Base-by-base conservation (phyloP, 2,329 filamentous ascomycete genomes). In the Aspergillus ustus region DNA sequence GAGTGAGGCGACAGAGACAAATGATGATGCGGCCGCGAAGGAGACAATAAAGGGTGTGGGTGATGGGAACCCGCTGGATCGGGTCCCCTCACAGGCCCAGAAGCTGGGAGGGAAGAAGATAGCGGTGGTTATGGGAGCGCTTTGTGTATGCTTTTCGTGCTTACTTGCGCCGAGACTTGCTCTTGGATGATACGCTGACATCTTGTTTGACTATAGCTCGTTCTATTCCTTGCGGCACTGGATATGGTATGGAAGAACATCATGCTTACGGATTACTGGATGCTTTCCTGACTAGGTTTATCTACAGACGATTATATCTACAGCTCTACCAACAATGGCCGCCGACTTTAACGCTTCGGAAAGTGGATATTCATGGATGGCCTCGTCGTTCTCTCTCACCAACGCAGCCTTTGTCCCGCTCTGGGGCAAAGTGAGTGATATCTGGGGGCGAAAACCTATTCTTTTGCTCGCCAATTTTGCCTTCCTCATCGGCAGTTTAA, bases 341-440 rank as follows among this genome's bases (percentile, higher is more conserved):
- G 66, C 71, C 2, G 70, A 77, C 54, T 81, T 81, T 53, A 63
- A 78, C 59, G 76, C 81, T 57, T 76, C 75, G 8, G 72, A 78
- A 64, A 74, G 78, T 63, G 77, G 79, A 44, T 81, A 81, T 66
- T 79, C 81, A 59, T 83, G 79, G 80, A 80, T 83, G 63, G 79
- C 80, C 19, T 80, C 78, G 17, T 77, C 80, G 9, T 82, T 80
- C 66, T 71, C 82, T 17, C 70, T 82, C 55, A 78, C 76, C 56
- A 79, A 81, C 66, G 77, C 81, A 22, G 73, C 79, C 15, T 77
- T 83, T 20, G 83, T 84, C 2, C 85, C 85, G 2, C 79, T 85
- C 34, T 88, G 86, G 85, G 85, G 86, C 22, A 89, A 89, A 69
- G 75, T 89, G 22, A 86, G 84, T 49, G 88, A 90, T 66, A 89